Evolutionary conservation across 2,329 filamentous ascomycete genomes (phyloP), one percentile per base, ranked within the genome.

Genomic region (Nemania sp.): DNA sequence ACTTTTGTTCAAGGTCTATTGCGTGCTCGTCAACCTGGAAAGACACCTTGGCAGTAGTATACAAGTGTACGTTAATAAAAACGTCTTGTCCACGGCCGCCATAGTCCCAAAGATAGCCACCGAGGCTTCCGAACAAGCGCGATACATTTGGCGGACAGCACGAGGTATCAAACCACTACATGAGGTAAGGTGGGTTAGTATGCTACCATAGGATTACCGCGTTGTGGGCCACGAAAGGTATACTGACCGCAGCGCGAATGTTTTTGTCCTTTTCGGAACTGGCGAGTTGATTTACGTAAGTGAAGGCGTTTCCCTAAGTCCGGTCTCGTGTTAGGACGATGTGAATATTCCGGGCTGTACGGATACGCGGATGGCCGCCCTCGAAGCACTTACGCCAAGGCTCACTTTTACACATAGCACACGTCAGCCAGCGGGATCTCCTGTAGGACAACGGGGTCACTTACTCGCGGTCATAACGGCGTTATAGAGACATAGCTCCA

Each of bases 401-500:
- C 79, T 81, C 79, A 87, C 84, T 66, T 51, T n/a, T n/a, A 60
- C 7, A 29, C n/a, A 29, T 29, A 13, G 11, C 55, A 20, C 3
- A 39, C 4, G 51, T 60, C 29, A 63, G 53, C 47, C 11, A n/a
- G 42, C 15, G 12, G 11, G 9, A 43, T 18, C 34, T 21, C 9
- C 13, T 6, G 20, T 11, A 5, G 25, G 7, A 21, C 11, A 6
- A 42, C 9, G 20, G 20, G 13, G 21, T 32, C 18, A 64, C 65
- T 67, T 43, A 65, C 65, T 65, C 1, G 81, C 80, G 0, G 81
- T 85, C 72, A 87, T 77, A 13, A 87, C 79, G 17, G 80, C 80
- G 68, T 88, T 88, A 71, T 86, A 87, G 0, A 88, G 77, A 59
- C 80, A 83, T 2, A 87, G 71, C 68, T 88, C 86, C 79, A 88